A percentile compares a stretch with the other conserved stretches of the same genome.
These are phyloP conservation scores for Monosporascus sp. DNA, from an alignment of 2,329 filamentous ascomycete genomes.

Conservation along the genomic window DNA sequence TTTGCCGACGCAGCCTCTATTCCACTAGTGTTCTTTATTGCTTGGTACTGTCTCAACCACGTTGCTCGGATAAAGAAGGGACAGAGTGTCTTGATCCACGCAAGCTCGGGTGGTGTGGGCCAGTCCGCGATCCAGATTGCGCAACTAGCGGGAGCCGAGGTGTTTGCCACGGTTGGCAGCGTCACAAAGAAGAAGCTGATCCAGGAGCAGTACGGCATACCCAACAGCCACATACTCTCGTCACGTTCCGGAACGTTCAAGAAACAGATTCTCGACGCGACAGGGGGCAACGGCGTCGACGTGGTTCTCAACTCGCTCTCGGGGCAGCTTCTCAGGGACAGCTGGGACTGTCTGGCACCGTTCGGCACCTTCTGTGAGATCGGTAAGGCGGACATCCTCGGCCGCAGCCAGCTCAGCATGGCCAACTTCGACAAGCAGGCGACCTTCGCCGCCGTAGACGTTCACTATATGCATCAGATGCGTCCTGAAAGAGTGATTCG, in stretches of 20 bases:
- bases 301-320: too few relatives aligned
- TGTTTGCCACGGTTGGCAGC: constrained; percentile 26
- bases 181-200: constrained; percentile 23
- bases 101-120: constrained; percentile 17
- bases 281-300: constrained; percentile 21
- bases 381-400: constrained; percentile 25
- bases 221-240: constrained; percentile 23
- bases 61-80: constrained; percentile 19
- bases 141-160: constrained; percentile 13
- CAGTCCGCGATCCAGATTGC: constrained; percentile 16
- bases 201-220: constrained; percentile 22
- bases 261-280: constrained; percentile 15
- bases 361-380: constrained; percentile 30
- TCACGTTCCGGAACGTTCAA: constrained; percentile 20
- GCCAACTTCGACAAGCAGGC: constrained; percentile 23
- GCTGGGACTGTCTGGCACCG: constrained; percentile 28
- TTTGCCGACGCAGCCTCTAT: constrained; percentile 22
- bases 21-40: constrained; percentile 22
- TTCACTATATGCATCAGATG: too few relatives aligned
- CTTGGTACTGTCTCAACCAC: constrained; percentile 20
- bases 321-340: constrained; percentile 20
- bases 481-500: too few relatives aligned
- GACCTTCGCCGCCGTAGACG: constrained; percentile 10
- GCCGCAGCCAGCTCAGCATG: constrained; percentile 31
- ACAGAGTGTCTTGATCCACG: constrained; percentile 18